Conservation (phyloP, 2,329 filamentous ascomycete genomes). For the Cercospora beticola region DNA sequence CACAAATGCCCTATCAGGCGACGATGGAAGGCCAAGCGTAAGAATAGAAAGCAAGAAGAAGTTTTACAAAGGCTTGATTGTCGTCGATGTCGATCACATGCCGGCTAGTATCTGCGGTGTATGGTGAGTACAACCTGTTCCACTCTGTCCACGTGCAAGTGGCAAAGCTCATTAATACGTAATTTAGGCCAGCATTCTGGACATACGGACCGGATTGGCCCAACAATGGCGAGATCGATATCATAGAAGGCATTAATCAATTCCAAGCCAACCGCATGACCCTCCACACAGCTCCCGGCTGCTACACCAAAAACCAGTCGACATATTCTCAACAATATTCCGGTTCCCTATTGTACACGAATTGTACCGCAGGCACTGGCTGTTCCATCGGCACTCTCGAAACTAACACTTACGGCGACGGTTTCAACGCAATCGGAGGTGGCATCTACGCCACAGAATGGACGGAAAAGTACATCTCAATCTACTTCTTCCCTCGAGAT, state of each 20-base stretch:
- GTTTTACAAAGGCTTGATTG: slow-evolving; percentile 67
- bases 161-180: not conserved
- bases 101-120: slow-evolving; percentile 67
- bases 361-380: slow-evolving; percentile 45
- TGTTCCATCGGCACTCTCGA: slow-evolving; percentile 53
- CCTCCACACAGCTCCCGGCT: slow-evolving; percentile 39
- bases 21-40: slow-evolving; percentile 64
- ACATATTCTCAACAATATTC: slow-evolving; percentile 48
- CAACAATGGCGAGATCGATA: slow-evolving; percentile 41
- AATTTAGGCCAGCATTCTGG: slow-evolving; percentile 58
- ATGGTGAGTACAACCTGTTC: slow-evolving; percentile 55
- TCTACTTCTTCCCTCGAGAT: slow-evolving; percentile 42
- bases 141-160: not conserved
- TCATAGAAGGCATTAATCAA: slow-evolving; percentile 44
- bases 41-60: slow-evolving; percentile 65
- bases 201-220: slow-evolving; percentile 59
- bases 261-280: slow-evolving; percentile 38
- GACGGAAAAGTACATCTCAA: slow-evolving; percentile 32
- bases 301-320: slow-evolving; percentile 32
- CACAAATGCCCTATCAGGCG: slow-evolving; percentile 43
- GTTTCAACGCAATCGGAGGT: slow-evolving; percentile 48
- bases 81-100: slow-evolving; percentile 73
- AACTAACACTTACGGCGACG: slow-evolving; percentile 36
- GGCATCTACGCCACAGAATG: slow-evolving; percentile 42
- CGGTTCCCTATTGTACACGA: slow-evolving; percentile 56